phyloP scores from a whole-genome alignment of 495 filamentous ascomycete genomes.

The Talaromyces borbonicus region DNA sequence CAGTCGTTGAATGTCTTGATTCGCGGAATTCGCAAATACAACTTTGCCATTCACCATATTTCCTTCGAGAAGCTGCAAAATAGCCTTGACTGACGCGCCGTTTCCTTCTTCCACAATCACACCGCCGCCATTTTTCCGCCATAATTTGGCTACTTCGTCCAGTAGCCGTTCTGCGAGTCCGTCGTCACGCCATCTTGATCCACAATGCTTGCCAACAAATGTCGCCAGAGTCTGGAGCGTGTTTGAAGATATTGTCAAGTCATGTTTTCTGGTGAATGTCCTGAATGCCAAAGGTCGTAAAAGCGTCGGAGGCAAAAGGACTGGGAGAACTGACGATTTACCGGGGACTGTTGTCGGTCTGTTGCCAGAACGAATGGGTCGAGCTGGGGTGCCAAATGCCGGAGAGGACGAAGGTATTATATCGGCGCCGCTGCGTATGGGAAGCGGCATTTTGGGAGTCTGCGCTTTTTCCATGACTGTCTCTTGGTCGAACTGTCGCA shows the following conservation, averaged over 20 bases:
- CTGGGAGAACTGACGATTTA: constrained; percentile 73
- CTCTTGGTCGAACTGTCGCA: too few relatives aligned
- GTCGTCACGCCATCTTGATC: constrained; percentile 92
- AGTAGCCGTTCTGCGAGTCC: constrained; percentile 85
- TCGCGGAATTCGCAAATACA: constrained; percentile 17
- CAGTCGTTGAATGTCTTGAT: constrained; percentile 4
- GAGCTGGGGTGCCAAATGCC: constrained; percentile 73
- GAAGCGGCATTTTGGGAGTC: not conserved
- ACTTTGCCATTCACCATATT: constrained; percentile 77
- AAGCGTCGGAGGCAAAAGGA: constrained; percentile 76
- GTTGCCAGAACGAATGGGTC: constrained; percentile 45
- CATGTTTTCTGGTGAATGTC: constrained; percentile 95
- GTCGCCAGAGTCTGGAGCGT: constrained; percentile 73
- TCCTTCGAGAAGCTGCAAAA: constrained; percentile 71
- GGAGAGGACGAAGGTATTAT: constrained; percentile 80
- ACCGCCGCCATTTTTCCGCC: constrained; percentile 74
- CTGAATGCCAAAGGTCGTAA: constrained; percentile 88
- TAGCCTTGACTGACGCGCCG: constrained; percentile 59
- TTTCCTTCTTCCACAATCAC: constrained; percentile 84
- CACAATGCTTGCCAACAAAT: constrained; percentile 89
- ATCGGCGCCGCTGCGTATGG: constrained; percentile 22
- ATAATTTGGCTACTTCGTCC: constrained; percentile 80
- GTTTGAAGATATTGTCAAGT: constrained; percentile 82
- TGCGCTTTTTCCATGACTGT: constrained; percentile 5
- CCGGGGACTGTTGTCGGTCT: constrained; percentile 35